Evolutionary conservation across 352 stramenopile genomes (phyloP), one percentile per base, ranked within the genome.

Genomic region (Globisporangium orthogonon): DNA sequence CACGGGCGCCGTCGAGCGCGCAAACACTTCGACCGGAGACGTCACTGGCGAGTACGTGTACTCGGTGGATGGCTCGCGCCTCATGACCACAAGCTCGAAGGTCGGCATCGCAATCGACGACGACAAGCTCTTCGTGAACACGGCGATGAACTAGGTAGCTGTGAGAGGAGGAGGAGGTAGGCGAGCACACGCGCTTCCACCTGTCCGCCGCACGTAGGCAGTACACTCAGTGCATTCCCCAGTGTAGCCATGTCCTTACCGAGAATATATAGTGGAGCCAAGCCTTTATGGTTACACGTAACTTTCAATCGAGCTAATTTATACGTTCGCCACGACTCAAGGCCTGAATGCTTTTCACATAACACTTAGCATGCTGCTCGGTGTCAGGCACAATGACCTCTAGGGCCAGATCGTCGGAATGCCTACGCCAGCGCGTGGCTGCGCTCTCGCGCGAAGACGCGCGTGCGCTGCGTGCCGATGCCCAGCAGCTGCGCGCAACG

Each of bases 71-170:
- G 53, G 62, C 23, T 56, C 67, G 11, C 45, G 76, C 41, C 49
- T 91, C 23, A 66, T 91, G 41, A 83, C 78, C 5, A 60, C 62
- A n/a, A 70, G 76, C 63, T 83, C 75, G 31, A 72, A 74, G 50
- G 51, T 89, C 28, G 78, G 80, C 31, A 44, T 86, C 9, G 77
- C 82, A 7, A 61, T 77, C 43, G 66, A 83, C 35, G 60, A 69
- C 18, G 57, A 82, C 57, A 73, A 63, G 39, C 73, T 88, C 50
- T 88, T 88, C 56, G 63, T 88, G 54, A 74, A 76, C 30, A 74
- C 71, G n/a, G 56, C 58, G 13, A 62, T 80, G 48, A 52, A 52
- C 14, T 83, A 41, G 37, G 37, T 3, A 4, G 23, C 23, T 23
- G 23, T 47, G 13, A n/a, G 40, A 45, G 23, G 23, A 23, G 23